Percentiles rank a stretch among this genome's conserved stretches.
Conservation (phyloP, 768 basidiomycete species). For the Chalciporus chontae region DNA sequence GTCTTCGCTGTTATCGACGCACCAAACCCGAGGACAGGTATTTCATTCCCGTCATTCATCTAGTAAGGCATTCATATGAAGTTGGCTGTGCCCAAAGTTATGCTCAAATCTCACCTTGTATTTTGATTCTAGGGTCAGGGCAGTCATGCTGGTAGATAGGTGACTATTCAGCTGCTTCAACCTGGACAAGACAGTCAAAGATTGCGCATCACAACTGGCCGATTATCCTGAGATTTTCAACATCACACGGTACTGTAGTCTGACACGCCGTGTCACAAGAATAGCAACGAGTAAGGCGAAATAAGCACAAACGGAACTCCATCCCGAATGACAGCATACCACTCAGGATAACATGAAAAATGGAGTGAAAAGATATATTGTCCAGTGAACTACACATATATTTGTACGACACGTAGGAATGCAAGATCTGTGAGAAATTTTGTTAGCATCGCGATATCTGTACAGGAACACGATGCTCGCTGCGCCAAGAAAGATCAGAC, state of each 20-base stretch:
- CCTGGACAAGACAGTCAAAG: not conserved
- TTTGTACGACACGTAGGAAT: not conserved
- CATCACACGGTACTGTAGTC: not conserved
- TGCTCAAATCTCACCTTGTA: slow-evolving; percentile 2
- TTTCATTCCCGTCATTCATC: slow-evolving; percentile 7
- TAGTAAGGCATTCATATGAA: not conserved
- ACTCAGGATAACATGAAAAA: not conserved
- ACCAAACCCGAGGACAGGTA: slow-evolving; percentile 12
- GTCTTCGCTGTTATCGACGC: not conserved
- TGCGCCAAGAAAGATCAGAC: slow-evolving; percentile 56
- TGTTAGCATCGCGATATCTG: slow-evolving; percentile 5
- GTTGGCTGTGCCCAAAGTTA: not conserved
- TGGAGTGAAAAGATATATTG: not conserved
- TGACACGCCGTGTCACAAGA: not conserved
- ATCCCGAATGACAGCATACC: not conserved
- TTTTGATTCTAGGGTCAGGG: slow-evolving; percentile 5
- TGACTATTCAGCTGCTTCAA: not conserved
- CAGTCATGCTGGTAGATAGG: not conserved
- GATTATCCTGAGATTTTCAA: not conserved
- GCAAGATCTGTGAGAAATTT: slow-evolving; percentile 3
- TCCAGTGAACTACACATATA: not conserved
- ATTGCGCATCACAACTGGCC: no score
- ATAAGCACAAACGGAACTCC: not conserved
- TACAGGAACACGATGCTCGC: slow-evolving; percentile 7
- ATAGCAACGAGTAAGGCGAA: not conserved